These are phyloP conservation scores for Ammopiptanthus mongolicus DNA, from an alignment of 306 rosid species.

Conservation along the genomic window DNA sequence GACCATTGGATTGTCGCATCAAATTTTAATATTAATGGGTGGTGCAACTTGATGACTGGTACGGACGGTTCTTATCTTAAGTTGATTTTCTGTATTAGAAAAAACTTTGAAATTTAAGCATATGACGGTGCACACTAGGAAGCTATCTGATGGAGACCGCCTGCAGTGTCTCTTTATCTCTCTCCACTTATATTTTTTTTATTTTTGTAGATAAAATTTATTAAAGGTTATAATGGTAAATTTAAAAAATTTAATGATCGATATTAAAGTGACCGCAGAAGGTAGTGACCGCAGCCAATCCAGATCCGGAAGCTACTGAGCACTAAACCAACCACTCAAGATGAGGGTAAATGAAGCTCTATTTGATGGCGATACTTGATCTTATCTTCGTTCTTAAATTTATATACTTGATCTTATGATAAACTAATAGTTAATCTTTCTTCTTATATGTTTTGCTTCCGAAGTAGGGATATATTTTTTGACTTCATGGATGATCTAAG, in stretches of 20 bases:
- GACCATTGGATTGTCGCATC: not conserved
- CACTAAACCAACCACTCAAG: not conserved
- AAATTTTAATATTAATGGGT: not conserved
- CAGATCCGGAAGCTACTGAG: no score
- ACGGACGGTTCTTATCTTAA: not conserved
- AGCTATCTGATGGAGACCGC: no score
- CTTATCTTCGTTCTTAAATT: conserved; percentile 3
- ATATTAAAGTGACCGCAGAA: no score
- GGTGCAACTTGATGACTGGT: not conserved
- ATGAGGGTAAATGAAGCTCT: not conserved
- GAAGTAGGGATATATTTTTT: not conserved
- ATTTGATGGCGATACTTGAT: not conserved
- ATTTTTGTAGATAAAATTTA: no score
- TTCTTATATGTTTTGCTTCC: not conserved
- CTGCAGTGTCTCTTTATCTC: no score
- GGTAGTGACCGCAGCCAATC: no score
- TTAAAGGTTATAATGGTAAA: no score
- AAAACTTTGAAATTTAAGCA: conserved; percentile 12
- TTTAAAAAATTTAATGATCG: no score
- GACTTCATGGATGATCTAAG: not conserved
- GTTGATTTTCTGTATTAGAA: not conserved
- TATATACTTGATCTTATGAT: not conserved
- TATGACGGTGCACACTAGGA: no score
- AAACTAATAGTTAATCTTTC: not conserved
- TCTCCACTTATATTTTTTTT: no score